phyloP scores from a whole-genome alignment of 1,284 basidiomycete genomes.

The Anthracocystis setariae region DNA sequence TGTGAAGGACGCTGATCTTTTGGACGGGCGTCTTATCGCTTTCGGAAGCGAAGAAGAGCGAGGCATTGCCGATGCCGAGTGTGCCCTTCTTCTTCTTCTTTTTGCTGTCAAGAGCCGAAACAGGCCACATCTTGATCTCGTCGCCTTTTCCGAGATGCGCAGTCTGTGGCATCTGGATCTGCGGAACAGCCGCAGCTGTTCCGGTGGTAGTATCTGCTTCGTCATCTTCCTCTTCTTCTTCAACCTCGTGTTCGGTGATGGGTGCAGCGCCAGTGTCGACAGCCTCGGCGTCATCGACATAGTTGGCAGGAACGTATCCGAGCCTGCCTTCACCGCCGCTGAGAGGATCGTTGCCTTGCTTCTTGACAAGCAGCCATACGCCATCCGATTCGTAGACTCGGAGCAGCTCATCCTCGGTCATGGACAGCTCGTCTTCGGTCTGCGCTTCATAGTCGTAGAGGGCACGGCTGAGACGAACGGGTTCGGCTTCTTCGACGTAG shows the following conservation, averaged over 20 bases:
- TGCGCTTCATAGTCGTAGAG: constrained; percentile 65
- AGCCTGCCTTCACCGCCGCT: constrained; percentile 52
- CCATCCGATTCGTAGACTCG: constrained; percentile 62
- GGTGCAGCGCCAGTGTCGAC: constrained; percentile 54
- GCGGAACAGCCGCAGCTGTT: constrained; percentile 40
- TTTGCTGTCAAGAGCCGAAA: constrained; percentile 61
- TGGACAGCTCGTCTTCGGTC: constrained; percentile 63
- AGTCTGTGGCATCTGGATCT: constrained; percentile 44
- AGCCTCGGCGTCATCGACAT: constrained; percentile 63
- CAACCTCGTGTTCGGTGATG: constrained; percentile 35
- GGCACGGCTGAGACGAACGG: constrained; percentile 59
- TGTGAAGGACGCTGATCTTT: constrained; percentile 59
- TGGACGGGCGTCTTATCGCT: constrained; percentile 66
- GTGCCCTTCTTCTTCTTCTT: constrained; percentile 67
- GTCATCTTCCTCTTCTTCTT: constrained; percentile 45
- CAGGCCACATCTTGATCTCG: constrained; percentile 67
- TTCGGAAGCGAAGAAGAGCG: constrained; percentile 66
- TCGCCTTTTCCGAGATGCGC: constrained; percentile 55
- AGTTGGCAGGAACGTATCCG: constrained; percentile 65
- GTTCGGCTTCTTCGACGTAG: constrained; percentile 65
- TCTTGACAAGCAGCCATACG: constrained; percentile 64
- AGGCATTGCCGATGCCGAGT: constrained; percentile 64
- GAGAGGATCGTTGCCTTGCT: constrained; percentile 57
- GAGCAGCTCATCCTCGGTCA: constrained; percentile 62
- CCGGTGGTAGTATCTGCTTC: constrained; percentile 46